These are phyloP conservation scores for Pseudogymnoascus sp. DNA, from an alignment of 2,329 filamentous ascomycete genomes.

Conservation along the genomic window DNA sequence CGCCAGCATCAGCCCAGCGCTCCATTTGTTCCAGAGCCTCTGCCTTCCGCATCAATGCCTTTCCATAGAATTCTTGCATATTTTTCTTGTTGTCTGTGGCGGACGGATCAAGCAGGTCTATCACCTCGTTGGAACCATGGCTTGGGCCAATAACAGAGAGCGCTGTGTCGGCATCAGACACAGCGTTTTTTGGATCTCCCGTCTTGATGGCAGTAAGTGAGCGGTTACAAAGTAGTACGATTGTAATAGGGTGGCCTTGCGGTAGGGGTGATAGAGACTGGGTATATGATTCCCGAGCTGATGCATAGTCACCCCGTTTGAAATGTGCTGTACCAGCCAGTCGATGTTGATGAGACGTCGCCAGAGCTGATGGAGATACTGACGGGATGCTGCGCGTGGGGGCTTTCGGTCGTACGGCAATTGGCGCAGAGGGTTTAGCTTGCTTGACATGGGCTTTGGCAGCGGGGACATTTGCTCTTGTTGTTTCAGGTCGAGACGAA, in stretches of 20 bases:
- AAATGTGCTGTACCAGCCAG: constrained; percentile 79
- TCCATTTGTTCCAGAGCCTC: constrained; percentile 95
- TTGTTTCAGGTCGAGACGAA: constrained; percentile 24
- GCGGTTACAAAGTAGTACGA: constrained; percentile 86
- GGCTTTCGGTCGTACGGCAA: constrained; percentile 38
- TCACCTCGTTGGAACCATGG: constrained; percentile 71
- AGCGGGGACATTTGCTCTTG: constrained; percentile 27
- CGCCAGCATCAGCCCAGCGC: constrained; percentile 76
- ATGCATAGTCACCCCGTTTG: constrained; percentile 86
- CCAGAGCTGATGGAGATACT: constrained; percentile 60
- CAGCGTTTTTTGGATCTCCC: constrained; percentile 80
- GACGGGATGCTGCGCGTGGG: constrained; percentile 48
- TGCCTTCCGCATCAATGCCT: constrained; percentile 87
- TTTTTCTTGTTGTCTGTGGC: constrained; percentile 60
- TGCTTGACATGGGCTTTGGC: constrained; percentile 32
- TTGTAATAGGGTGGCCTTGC: constrained; percentile 68
- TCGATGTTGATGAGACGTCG: constrained; percentile 69
- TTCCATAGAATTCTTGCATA: constrained; percentile 89
- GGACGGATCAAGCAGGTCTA: constrained; percentile 55
- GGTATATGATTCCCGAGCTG: constrained; percentile 76
- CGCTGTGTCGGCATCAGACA: constrained; percentile 75
- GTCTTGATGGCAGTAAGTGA: constrained; percentile 85
- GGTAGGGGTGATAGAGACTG: constrained; percentile 69
- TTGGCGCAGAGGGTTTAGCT: constrained; percentile 36
- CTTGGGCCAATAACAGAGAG: constrained; percentile 70